Conservation (phyloP, 1,284 basidiomycete species). For the Ustilago lituana region DNA sequence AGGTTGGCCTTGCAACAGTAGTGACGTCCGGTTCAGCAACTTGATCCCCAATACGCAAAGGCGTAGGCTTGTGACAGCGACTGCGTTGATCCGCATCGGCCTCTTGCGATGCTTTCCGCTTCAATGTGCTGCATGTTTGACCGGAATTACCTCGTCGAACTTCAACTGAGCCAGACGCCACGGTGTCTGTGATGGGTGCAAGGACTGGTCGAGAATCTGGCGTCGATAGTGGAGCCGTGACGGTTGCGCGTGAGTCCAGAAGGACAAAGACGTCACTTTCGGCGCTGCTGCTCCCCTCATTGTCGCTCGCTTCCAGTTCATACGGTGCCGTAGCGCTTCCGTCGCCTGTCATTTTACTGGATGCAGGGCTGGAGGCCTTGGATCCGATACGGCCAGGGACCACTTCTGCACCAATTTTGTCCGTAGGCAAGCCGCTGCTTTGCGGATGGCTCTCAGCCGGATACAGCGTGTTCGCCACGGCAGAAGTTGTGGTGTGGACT, state of each 20-base stretch:
- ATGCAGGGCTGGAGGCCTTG: neutral
- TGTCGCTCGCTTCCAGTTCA: conserved; percentile 7
- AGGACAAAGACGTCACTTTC: neutral
- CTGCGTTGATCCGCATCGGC: neutral
- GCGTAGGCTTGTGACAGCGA: conserved; percentile 1
- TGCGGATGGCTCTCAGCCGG: too few species aligned
- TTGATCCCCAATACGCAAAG: neutral
- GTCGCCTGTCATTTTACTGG: neutral
- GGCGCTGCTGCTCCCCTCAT: neutral
- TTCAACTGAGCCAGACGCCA: neutral
- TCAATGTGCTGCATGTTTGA: neutral
- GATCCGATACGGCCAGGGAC: neutral
- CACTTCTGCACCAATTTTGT: too few species aligned
- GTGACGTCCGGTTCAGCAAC: too few species aligned
- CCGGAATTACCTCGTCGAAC: neutral
- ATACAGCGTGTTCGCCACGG: too few species aligned
- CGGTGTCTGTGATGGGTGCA: neutral
- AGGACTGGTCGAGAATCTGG: neutral
- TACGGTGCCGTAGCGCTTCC: neutral
- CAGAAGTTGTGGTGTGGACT: too few species aligned
- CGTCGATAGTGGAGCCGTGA: too few species aligned
- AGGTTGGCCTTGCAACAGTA: too few species aligned
- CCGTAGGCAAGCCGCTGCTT: too few species aligned
- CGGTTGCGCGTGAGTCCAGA: too few species aligned
- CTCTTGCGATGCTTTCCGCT: conserved; percentile 15